Evolutionary conservation across 176 grass and related monocot species (phyloP).

Genomic region (Triticum dicoccoides): DNA sequence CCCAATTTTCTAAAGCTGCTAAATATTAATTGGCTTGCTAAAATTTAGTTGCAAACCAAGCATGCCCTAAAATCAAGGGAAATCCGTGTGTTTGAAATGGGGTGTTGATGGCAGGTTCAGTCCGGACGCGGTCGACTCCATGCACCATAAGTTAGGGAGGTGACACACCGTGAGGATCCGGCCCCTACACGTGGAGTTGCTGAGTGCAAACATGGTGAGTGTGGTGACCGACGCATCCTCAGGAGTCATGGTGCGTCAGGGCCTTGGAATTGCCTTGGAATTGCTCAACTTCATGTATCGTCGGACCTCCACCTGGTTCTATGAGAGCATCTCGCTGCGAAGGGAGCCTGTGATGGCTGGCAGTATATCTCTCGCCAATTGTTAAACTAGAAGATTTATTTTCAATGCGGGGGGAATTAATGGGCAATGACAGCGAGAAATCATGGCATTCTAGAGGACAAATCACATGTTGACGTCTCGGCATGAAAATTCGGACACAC

Average conservation of each 20-base stretch:
- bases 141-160: constrained; percentile 39
- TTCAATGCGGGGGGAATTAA: too few relatives aligned
- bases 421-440: too few relatives aligned
- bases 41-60: too few relatives aligned
- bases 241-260: constrained; percentile 49
- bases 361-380: constrained; percentile 23
- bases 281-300: constrained; percentile 30
- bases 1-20: too few relatives aligned
- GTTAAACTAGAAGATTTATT: too few relatives aligned
- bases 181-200: constrained; percentile 75
- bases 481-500: too few relatives aligned
- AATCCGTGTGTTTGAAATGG: neutral
- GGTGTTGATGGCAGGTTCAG: constrained; percentile 3
- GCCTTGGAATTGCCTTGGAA: too few relatives aligned
- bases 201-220: constrained; percentile 42
- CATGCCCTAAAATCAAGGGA: too few relatives aligned
- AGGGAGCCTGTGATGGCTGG: constrained; percentile 45
- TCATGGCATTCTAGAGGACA: too few relatives aligned
- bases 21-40: neutral
- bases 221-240: constrained; percentile 56
- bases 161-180: constrained; percentile 57
- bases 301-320: constrained; percentile 53
- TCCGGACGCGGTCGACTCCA: constrained; percentile 36
- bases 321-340: constrained; percentile 33
- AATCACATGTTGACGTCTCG: too few relatives aligned